A percentile compares a stretch with the other conserved stretches of the same genome.
Evolutionary conservation across 1,284 basidiomycete genomes (phyloP).

Genomic region (Trametes versicolor): DNA sequence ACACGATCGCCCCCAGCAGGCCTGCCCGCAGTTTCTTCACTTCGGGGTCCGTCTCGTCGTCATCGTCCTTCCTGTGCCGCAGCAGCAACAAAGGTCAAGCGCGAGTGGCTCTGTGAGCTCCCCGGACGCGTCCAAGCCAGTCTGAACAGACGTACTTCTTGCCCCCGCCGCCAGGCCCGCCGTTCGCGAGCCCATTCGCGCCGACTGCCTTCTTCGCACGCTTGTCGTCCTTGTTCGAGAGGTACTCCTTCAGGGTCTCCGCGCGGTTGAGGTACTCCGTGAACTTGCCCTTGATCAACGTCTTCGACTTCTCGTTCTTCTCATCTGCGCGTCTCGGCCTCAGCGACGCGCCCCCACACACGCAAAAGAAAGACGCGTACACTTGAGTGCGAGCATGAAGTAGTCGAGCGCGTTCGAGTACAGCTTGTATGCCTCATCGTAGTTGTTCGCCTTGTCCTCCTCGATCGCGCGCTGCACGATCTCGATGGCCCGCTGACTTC

Average conservation of each 20-base stretch:
- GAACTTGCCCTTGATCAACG: conserved; percentile 90
- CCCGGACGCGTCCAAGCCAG: background rate
- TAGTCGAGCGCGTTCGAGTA: conserved; percentile 97
- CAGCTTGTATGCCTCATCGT: conserved; percentile 93
- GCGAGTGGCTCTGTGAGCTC: conserved; percentile 18
- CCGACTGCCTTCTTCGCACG: conserved; percentile 81
- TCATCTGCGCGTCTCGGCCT: conserved; percentile 68
- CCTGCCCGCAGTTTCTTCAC: conserved; percentile 95
- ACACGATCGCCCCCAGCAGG: conserved; percentile 88
- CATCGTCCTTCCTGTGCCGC: conserved; percentile 66
- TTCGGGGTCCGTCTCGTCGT: conserved; percentile 85
- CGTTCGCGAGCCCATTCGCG: conserved; percentile 73
- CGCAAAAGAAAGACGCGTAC: conserved; percentile 48
- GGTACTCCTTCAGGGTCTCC: conserved; percentile 91
- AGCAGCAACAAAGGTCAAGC: background rate
- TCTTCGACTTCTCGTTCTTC: conserved; percentile 95
- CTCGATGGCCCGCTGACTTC: conserved; percentile 89
- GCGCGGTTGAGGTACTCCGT: conserved; percentile 94
- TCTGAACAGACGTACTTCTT: conserved; percentile 64
- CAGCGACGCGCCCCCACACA: conserved; percentile 1
- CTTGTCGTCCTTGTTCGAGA: conserved; percentile 75
- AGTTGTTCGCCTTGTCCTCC: conserved; percentile 94
- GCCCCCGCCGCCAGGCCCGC: conserved; percentile 69
- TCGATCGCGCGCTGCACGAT: conserved; percentile 97
- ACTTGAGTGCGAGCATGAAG: conserved; percentile 94